Evolutionary conservation across 1,284 basidiomycete species (phyloP).

Genomic region (Xerocomus nothofagi): DNA sequence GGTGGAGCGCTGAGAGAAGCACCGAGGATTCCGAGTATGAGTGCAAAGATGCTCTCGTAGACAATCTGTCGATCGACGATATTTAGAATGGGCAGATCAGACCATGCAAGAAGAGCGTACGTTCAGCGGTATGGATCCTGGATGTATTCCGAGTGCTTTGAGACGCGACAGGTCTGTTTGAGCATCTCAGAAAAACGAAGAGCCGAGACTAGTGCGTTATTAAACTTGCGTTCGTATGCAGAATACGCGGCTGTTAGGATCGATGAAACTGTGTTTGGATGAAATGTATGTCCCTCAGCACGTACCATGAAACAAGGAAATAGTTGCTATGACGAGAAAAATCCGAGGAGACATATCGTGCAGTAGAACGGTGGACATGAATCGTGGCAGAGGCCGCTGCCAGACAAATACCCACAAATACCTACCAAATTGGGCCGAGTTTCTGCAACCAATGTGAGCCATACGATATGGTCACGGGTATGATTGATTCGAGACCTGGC

Average conservation of each 20-base stretch:
- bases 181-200: slow-evolving; percentile 8
- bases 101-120: slow-evolving; percentile 40
- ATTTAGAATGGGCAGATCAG: neutral
- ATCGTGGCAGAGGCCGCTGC: slow-evolving; percentile 11
- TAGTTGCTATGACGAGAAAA: slow-evolving; percentile 45
- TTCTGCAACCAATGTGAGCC: too few species aligned
- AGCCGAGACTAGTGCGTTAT: neutral
- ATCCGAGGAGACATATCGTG: slow-evolving; percentile 44
- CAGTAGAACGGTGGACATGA: too few species aligned
- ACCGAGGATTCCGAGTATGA: slow-evolving; percentile 71
- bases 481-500: too few species aligned
- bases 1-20: slow-evolving; percentile 67
- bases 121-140: slow-evolving; percentile 61
- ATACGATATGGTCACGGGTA: too few species aligned
- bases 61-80: slow-evolving; percentile 52
- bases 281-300: neutral
- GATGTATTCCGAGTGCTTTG: slow-evolving; percentile 70
- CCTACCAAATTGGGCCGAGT: too few species aligned
- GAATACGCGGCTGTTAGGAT: slow-evolving; percentile 53
- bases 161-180: slow-evolving; percentile 65
- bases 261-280: neutral
- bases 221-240: slow-evolving; percentile 62
- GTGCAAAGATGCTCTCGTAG: slow-evolving; percentile 61
- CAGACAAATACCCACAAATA: slow-evolving; percentile 7
- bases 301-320: slow-evolving; percentile 55